Evolutionary conservation across 2,329 filamentous ascomycete species (phyloP), one percentile per base, ranked within the genome.

Genomic region (Lithohypha guttulata): DNA sequence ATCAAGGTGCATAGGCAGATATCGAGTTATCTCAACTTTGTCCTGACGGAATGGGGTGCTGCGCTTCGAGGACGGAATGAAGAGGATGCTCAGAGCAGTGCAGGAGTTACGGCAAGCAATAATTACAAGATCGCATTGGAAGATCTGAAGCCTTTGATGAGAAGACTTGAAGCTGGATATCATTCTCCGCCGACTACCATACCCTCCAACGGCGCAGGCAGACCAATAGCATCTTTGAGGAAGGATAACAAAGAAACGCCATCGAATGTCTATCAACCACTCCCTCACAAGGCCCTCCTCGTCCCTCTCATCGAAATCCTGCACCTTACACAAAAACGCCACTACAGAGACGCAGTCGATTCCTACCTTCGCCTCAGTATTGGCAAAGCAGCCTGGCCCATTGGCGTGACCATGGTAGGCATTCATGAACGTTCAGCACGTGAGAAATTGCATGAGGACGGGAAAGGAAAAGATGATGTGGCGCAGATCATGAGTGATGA

Each of bases 351-450:
- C 62, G 91, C 91, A 22, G 96, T 96, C 57, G 84, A 98, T 58
- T 87, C 85, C 0, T 98, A 98, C 60, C 68, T 98, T 44, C 73
- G 84, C 38, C 69, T 98, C 39, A 93, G 84, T 58, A 98, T 98
- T 55, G 86, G 86, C 48, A 94, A 94, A 65, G 87, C 86, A 46
- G 91, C 91, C 11, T 98, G 91, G 91, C 91, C 91, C 17, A 98
- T 98, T 55, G 91, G 91, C 63, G 91, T 98, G 26, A 98, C 91
- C 59, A 98, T 96, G 91, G 91, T 98, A 55, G 91, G 91, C 69
- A 98, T 98, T 53, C 91, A 98, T 73, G 91, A 96, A 69, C 78
- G 91, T 56, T 91, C 82, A 50, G 89, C 91, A 14, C 76, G 91
- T 47, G 91, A 98, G 64, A 98, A 98, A 64, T 66, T 98, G 43